These are phyloP conservation scores for Boletus speciosus DNA, from an alignment of 768 basidiomycete species.

Conservation along the genomic window DNA sequence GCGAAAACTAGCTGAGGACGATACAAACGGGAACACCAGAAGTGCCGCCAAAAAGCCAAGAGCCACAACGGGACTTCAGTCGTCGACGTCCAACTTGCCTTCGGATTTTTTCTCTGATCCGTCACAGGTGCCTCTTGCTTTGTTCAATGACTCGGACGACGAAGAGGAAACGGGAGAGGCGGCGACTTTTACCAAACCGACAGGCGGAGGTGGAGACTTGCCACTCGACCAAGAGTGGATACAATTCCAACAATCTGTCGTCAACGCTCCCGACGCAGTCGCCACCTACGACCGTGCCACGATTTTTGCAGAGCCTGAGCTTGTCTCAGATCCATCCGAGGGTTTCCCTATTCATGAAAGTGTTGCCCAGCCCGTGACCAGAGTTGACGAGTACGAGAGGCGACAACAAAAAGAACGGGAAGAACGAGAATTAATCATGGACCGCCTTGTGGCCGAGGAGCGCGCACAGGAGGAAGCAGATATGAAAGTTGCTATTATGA, in stretches of 20 bases:
- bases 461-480: slow-evolving; percentile 86
- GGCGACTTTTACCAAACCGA: not conserved
- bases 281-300: slow-evolving; percentile 70
- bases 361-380: slow-evolving; percentile 12
- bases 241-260: slow-evolving; percentile 62
- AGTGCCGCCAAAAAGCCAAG: slow-evolving; percentile 32
- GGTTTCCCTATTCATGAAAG: slow-evolving; percentile 45
- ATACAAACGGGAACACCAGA: slow-evolving; percentile 21
- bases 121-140: slow-evolving; percentile 43
- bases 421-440: slow-evolving; percentile 82
- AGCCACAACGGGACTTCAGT: slow-evolving; percentile 11
- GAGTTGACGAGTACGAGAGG: slow-evolving; percentile 36
- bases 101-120: slow-evolving; percentile 82
- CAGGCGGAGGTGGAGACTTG: slow-evolving; percentile 12
- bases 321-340: slow-evolving; percentile 42
- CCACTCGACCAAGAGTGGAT: slow-evolving; percentile 70
- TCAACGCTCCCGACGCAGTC: slow-evolving; percentile 40
- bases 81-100: slow-evolving; percentile 43
- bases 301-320: slow-evolving; percentile 62
- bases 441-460: slow-evolving; percentile 80
- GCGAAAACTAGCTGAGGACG: slow-evolving; percentile 29
- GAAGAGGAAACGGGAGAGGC: slow-evolving; percentile 33
- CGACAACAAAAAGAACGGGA: slow-evolving; percentile 56
- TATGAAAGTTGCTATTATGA: slow-evolving; percentile 63
- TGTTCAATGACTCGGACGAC: slow-evolving; percentile 39